phyloP scores from a whole-genome alignment of 345 rosid species.

The thale cress (Arabidopsis thaliana) region TAIR10.1 NC_003070.9:3521501-3522000 shows the following conservation, averaged over 20 bases:
- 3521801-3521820: constrained; percentile 36
- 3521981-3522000: not conserved
- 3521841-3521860: constrained; percentile 41
- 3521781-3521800: constrained; percentile 48
- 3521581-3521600: not conserved
- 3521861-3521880: constrained; percentile 42
- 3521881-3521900: not conserved
- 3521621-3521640: constrained; percentile 15
- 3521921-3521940: constrained; percentile 38
- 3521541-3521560: constrained; percentile 11
- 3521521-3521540: too few species aligned
- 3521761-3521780: constrained; percentile 34
- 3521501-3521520: not conserved
- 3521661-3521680: constrained; percentile 15
- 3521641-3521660: constrained; percentile 6
- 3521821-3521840: constrained; percentile 38
- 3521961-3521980: constrained; percentile 19
- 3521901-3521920: constrained; percentile 42
- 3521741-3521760: constrained; percentile 12
- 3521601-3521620: not conserved
- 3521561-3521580: not conserved
- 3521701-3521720: constrained; percentile 19
- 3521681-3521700: constrained; percentile 22
- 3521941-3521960: constrained; percentile 32
- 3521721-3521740: constrained; percentile 24